Conservation (phyloP, 73 alveolate genomes). For the Breviolum minutum region DNA sequence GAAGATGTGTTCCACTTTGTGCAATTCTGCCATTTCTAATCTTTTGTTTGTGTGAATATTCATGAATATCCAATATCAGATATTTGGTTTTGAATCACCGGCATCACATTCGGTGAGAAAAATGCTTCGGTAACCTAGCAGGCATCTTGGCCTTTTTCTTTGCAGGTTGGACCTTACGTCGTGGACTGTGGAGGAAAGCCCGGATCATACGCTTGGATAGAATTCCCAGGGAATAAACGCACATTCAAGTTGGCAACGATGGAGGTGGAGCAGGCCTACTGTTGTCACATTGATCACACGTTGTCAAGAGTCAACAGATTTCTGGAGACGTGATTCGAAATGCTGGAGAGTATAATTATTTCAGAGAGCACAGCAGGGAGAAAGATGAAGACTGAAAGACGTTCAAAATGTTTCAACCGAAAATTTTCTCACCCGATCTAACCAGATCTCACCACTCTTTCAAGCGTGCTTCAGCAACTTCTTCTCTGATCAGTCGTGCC, state of each 20-base stretch:
- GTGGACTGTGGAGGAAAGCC: conserved; percentile 46
- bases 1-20: no score
- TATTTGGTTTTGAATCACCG: no score
- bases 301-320: background rate
- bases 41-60: no score
- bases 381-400: background rate
- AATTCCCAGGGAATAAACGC: background rate
- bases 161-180: background rate
- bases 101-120: no score
- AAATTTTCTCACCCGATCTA: background rate
- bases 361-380: background rate
- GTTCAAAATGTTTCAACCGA: background rate
- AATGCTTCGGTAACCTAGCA: no score
- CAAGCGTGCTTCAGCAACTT: background rate
- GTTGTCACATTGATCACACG: background rate
- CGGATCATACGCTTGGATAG: background rate
- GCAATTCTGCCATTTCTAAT: no score
- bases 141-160: no score
- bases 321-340: background rate
- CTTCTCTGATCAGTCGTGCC: background rate
- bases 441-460: background rate
- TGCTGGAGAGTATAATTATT: background rate
- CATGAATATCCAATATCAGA: no score
- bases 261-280: conserved; percentile 31
- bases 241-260: background rate